A percentile compares a stretch with the other conserved stretches of the same genome.
These are phyloP conservation scores for Colletotrichum chrysophilum DNA, from an alignment of 2,329 filamentous ascomycete genomes.

Conservation along the genomic window DNA sequence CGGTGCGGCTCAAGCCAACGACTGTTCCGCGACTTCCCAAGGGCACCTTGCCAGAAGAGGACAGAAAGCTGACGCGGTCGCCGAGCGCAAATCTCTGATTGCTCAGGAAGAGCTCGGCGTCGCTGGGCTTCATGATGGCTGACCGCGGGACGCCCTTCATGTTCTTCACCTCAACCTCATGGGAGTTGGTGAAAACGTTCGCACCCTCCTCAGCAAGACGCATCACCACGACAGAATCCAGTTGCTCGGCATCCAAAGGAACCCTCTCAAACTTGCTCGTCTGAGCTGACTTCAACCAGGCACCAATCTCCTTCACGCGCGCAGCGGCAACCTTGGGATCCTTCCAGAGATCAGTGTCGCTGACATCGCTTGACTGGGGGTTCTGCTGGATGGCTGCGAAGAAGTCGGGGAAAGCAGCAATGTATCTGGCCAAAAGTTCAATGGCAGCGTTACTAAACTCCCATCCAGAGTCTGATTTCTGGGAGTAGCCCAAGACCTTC, in stretches of 20 bases:
- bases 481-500: slow-evolving; percentile 95
- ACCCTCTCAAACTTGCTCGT: slow-evolving; percentile 93
- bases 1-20: slow-evolving; percentile 89
- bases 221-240: slow-evolving; percentile 89
- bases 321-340: slow-evolving; percentile 71
- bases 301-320: slow-evolving; percentile 91
- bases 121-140: slow-evolving; percentile 88
- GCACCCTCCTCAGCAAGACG: slow-evolving; percentile 81
- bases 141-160: slow-evolving; percentile 83
- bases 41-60: slow-evolving; percentile 91
- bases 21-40: slow-evolving; percentile 92
- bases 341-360: slow-evolving; percentile 86
- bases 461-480: slow-evolving; percentile 87
- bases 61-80: slow-evolving; percentile 91
- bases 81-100: slow-evolving; percentile 85
- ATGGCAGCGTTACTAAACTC: slow-evolving; percentile 91
- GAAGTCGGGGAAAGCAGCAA: slow-evolving; percentile 94
- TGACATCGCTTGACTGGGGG: slow-evolving; percentile 82
- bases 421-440: slow-evolving; percentile 82
- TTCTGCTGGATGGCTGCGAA: slow-evolving; percentile 87
- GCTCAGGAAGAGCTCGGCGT: slow-evolving; percentile 91
- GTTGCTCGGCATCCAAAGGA: slow-evolving; percentile 94
- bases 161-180: slow-evolving; percentile 66
- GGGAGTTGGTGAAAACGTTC: slow-evolving; percentile 54
- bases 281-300: slow-evolving; percentile 91